Evolutionary conservation across 2,329 filamentous ascomycete species (phyloP), one percentile per base, ranked within the genome.

Genomic region (Stemphylium beticola): DNA sequence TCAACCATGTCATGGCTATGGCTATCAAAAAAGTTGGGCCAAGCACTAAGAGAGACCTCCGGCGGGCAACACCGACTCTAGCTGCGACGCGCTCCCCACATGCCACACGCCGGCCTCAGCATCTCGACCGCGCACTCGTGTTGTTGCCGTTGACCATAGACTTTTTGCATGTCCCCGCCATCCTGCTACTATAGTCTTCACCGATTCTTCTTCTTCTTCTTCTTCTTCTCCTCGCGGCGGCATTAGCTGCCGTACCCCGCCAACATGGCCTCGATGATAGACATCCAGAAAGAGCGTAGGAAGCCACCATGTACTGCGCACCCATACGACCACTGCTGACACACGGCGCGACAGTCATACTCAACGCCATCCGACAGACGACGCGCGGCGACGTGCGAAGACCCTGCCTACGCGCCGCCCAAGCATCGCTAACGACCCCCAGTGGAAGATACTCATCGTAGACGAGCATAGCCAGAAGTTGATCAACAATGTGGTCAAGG

Each of bases 401-500:
- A 31, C 40, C 45, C 46, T 45, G 42, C 34, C 72, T 40, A 14
- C 12, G 32, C 38, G 47, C 37, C 51, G 34, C 48, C 38, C 29
- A 33, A 54, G 31, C 63, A 39, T 58, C 72, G 70, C 69, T 74
- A 67, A 71, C 55, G 54, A 58, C 49, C 60, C 56, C 57, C 66
- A 97, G 92, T 99, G 95, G 95, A 99, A 98, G 85, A 91, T 97
- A 64, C 81, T 99, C 65, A 88, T 99, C 48, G 82, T 97, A 68
- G 95, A 99, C 78, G 87, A 91, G 65, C 83, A 82, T 52, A 93
- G 91, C 74, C 88, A 88, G 74, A 93, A 89, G 76, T 85, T 99
- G 67, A 84, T 99, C 67, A 89, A 96, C 78, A 96, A 93, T 81
- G 90, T 91, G 41, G 86, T 93, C 74, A 93, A 92, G 70, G 90